Evolutionary conservation across 2,329 filamentous ascomycete genomes (phyloP), one percentile per base, ranked within the genome.

Genomic region (Aspergillus tubingensis): DNA sequence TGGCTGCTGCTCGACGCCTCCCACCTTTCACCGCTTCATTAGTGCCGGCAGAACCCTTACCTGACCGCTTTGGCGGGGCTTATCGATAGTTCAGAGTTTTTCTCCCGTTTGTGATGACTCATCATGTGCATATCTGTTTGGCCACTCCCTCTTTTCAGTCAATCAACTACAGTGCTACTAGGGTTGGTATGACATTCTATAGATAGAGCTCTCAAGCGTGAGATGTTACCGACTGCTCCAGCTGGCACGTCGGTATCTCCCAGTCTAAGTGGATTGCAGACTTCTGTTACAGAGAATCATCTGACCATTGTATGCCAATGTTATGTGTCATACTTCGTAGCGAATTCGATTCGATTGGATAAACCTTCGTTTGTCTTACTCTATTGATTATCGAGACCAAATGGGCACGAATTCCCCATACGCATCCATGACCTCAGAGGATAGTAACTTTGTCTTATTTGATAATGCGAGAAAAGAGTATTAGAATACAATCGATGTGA

Each of bases 1-100:
- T 76, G 70, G 77, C 62, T 70, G 60, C 59, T 73, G 54, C 74
- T 70, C 56, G 72, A 72, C 53, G 32, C 47, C 56, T 66, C 66
- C 65, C 64, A 54, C 49, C 13, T 19, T 52, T 70, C 64, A 74
- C 73, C 72, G 72, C 69, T 69, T 57, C 17, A 7, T 5, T 3
- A 8, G 7, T 11, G 43, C 48, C 1, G 62, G 71, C 72, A 72
- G 68, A 72, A 68, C 59, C 13, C 27, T 11, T 11, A 3, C n/a
- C 41, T 56, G 49, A 64, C 56, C 62, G 63, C 61, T 49, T 61
- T 52, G 43, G 66, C 63, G 67, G 63, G 63, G 65, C 60, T 68
- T 65, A 68, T 67, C 62, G 66, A 68, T 66, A 67, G 49, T 30
- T 30, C 49, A 57, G 54, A 57, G 41, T 61, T 61, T 36, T 61